Evolutionary conservation across 2,329 filamentous ascomycete genomes (phyloP).

Genomic region (Penicillium griseofulvum): DNA sequence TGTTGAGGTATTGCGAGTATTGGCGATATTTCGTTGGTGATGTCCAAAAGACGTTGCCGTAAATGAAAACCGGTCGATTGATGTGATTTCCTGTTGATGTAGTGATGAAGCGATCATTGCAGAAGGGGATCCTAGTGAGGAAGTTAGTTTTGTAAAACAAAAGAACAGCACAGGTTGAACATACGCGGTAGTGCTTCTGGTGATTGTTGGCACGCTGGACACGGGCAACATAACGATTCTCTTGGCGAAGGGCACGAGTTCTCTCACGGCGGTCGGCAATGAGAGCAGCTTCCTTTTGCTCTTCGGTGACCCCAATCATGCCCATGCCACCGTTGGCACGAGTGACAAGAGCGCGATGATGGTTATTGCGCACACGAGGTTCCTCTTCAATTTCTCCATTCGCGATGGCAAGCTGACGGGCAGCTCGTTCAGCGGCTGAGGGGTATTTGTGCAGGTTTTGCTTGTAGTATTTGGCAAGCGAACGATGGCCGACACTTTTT

Average conservation of each 20-base stretch:
- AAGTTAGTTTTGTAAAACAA: slow-evolving; percentile 18
- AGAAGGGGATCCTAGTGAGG: slow-evolving; percentile 50
- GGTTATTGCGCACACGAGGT: slow-evolving; percentile 33
- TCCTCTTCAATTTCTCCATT: slow-evolving; percentile 50
- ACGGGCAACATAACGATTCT: slow-evolving; percentile 64
- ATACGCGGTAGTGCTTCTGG: slow-evolving; percentile 71
- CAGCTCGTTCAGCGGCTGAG: slow-evolving; percentile 69
- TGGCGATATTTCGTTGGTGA: not conserved
- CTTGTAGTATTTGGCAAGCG: slow-evolving; percentile 80
- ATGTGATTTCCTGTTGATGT: not conserved
- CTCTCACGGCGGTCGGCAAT: slow-evolving; percentile 67
- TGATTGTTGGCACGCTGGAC: slow-evolving; percentile 72
- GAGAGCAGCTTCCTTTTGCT: slow-evolving; percentile 67
- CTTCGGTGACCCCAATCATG: slow-evolving; percentile 73
- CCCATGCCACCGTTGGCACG: slow-evolving; percentile 72
- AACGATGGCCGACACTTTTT: slow-evolving; percentile 84
- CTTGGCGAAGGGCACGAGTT: slow-evolving; percentile 61
- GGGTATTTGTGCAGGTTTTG: slow-evolving; percentile 90
- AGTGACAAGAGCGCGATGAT: slow-evolving; percentile 58
- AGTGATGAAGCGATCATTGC: slow-evolving; percentile 40
- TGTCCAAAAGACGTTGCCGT: not conserved
- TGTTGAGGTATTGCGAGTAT: not conserved
- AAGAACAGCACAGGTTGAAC: slow-evolving; percentile 23
- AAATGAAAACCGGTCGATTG: not conserved
- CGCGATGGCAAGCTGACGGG: slow-evolving; percentile 60